Conservation (phyloP, 768 basidiomycete species). For the Boletus rex-veris region DNA sequence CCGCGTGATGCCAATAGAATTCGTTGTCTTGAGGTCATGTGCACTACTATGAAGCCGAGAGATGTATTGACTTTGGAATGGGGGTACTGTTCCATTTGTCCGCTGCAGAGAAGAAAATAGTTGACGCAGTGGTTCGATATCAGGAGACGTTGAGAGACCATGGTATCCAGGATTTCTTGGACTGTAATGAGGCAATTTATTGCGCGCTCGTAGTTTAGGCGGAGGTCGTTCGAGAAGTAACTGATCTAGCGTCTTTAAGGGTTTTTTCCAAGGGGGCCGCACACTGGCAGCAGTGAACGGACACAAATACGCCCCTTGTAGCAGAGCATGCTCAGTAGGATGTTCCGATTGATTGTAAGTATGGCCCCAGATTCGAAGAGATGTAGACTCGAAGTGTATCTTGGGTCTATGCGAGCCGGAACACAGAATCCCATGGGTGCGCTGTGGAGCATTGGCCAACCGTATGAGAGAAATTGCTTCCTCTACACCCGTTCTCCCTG, state of each 20-base stretch:
- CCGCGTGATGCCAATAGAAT: neutral
- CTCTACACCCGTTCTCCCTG: neutral
- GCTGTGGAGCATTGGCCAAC: neutral
- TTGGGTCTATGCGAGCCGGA: neutral
- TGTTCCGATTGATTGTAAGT: no score
- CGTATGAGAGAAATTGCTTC: neutral
- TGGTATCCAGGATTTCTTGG: neutral
- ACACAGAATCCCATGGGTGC: no score
- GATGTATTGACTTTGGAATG: neutral
- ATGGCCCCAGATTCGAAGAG: neutral
- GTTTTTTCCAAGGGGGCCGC: no score
- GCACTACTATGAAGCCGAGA: neutral
- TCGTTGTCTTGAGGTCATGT: neutral
- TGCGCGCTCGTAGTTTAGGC: neutral
- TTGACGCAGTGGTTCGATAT: neutral
- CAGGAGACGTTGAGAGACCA: neutral
- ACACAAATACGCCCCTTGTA: no score
- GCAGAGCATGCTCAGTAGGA: no score
- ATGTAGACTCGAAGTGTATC: neutral
- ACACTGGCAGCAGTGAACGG: neutral
- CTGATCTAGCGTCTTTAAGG: neutral
- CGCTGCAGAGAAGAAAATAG: neutral
- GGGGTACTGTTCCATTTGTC: neutral
- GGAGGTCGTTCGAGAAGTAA: neutral
- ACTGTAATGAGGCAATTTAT: neutral